Conservation (phyloP, 1,284 basidiomycete species). For the Microbotryum intermedium region DNA sequence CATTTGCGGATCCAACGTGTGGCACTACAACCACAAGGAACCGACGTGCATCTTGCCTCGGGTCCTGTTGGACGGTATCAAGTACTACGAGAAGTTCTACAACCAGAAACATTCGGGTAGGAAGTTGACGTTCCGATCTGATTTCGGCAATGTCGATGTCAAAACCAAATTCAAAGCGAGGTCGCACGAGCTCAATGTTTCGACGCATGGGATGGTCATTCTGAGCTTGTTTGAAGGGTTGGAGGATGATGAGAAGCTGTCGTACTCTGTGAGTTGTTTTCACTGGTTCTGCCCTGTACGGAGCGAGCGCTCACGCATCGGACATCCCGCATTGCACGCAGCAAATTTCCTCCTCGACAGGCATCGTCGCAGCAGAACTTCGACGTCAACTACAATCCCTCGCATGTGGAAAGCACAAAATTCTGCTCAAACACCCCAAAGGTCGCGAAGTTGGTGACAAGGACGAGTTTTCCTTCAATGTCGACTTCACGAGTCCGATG, state of each 20-base stretch:
- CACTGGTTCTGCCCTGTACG: not conserved
- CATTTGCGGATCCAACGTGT: constrained; percentile 28
- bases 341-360: constrained; percentile 53
- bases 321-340: constrained; percentile 28
- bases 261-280: constrained; percentile 53
- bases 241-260: constrained; percentile 57
- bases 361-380: constrained; percentile 68
- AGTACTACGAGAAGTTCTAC: constrained; percentile 84
- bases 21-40: constrained; percentile 17
- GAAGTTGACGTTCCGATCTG: constrained; percentile 85
- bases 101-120: constrained; percentile 79
- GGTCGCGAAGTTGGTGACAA: constrained; percentile 65
- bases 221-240: constrained; percentile 77
- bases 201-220: constrained; percentile 82
- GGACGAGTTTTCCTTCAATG: constrained; percentile 87
- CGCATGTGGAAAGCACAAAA: constrained; percentile 92
- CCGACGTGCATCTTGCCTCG: constrained; percentile 59
- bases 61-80: constrained; percentile 54
- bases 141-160: constrained; percentile 87
- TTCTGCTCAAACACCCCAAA: constrained; percentile 83
- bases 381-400: constrained; percentile 88
- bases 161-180: constrained; percentile 68
- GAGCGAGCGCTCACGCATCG: not conserved
- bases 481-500: constrained; percentile 65
- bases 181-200: constrained; percentile 84